Evolutionary conservation across 495 filamentous ascomycete genomes (phyloP).

Genomic region (Lepraria neglecta): DNA sequence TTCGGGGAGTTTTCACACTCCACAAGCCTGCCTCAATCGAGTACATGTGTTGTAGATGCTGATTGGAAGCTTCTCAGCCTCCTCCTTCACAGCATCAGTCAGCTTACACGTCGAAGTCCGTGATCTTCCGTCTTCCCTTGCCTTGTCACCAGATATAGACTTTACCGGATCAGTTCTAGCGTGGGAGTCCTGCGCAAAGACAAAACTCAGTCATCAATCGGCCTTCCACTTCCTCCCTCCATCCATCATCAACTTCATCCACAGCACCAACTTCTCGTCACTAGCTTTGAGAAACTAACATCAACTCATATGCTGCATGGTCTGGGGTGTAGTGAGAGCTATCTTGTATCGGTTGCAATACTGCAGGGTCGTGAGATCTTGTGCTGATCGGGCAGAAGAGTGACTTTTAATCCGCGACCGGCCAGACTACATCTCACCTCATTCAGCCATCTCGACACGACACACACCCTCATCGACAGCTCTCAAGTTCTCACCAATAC

Average conservation of each 20-base stretch:
- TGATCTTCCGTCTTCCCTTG: background rate
- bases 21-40: background rate
- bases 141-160: background rate
- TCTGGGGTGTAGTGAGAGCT: background rate
- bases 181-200: background rate
- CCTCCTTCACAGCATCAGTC: background rate
- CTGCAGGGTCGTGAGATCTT: background rate
- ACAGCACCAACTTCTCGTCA: constrained; percentile 22
- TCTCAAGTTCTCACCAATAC: constrained; percentile 24
- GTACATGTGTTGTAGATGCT: background rate
- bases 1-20: constrained; percentile 19
- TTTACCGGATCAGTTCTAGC: background rate
- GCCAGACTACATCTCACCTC: background rate
- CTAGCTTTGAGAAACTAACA: constrained; percentile 11
- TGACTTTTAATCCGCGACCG: background rate
- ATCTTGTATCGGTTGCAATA: background rate
- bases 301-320: background rate
- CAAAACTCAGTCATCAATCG: background rate
- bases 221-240: constrained; percentile 14
- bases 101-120: background rate
- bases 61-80: background rate
- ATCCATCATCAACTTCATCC: constrained; percentile 19
- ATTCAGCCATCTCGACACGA: background rate
- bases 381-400: background rate
- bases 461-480: background rate